Evolutionary conservation across 2,329 filamentous ascomycete species (phyloP).

Genomic region (Colletotrichum lupini): DNA sequence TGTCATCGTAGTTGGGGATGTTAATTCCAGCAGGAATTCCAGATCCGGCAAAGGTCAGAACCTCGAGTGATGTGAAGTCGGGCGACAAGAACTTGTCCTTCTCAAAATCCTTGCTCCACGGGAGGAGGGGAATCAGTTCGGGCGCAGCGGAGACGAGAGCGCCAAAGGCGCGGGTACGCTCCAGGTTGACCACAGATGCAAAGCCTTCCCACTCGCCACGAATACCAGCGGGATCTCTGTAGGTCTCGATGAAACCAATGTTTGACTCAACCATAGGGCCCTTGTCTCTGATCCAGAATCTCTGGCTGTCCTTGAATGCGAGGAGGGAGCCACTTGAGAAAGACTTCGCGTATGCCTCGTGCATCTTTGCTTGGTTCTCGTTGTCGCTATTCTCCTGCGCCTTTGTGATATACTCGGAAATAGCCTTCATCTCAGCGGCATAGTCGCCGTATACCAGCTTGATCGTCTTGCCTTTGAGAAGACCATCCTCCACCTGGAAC

Average conservation of each 20-base stretch:
- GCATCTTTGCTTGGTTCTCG: slow-evolving; percentile 79
- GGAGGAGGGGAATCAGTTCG: slow-evolving; percentile 85
- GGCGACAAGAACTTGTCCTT: slow-evolving; percentile 96
- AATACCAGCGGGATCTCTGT: slow-evolving; percentile 83
- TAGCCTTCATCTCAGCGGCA: slow-evolving; percentile 75
- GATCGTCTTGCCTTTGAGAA: slow-evolving; percentile 74
- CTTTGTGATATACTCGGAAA: slow-evolving; percentile 74
- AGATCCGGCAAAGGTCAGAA: slow-evolving; percentile 78
- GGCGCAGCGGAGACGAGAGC: slow-evolving; percentile 86
- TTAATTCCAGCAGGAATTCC: slow-evolving; percentile 78
- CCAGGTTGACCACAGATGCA: slow-evolving; percentile 86
- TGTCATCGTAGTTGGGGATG: slow-evolving; percentile 79
- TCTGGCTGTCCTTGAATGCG: slow-evolving; percentile 83
- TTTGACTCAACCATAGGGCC: slow-evolving; percentile 79
- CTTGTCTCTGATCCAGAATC: slow-evolving; percentile 86
- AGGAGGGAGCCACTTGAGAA: slow-evolving; percentile 80
- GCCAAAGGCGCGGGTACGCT: slow-evolving; percentile 88
- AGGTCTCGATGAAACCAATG: slow-evolving; percentile 87
- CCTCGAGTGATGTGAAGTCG: slow-evolving; percentile 95
- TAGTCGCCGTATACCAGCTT: slow-evolving; percentile 82
- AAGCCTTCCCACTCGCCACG: slow-evolving; percentile 90
- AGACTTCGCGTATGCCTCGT: slow-evolving; percentile 78
- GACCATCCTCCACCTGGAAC: slow-evolving; percentile 69
- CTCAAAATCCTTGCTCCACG: slow-evolving; percentile 90
- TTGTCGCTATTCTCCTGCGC: slow-evolving; percentile 78